Evolutionary conservation across 2,329 filamentous ascomycete species (phyloP).

Genomic region (Scortechinia acanthostroma): DNA sequence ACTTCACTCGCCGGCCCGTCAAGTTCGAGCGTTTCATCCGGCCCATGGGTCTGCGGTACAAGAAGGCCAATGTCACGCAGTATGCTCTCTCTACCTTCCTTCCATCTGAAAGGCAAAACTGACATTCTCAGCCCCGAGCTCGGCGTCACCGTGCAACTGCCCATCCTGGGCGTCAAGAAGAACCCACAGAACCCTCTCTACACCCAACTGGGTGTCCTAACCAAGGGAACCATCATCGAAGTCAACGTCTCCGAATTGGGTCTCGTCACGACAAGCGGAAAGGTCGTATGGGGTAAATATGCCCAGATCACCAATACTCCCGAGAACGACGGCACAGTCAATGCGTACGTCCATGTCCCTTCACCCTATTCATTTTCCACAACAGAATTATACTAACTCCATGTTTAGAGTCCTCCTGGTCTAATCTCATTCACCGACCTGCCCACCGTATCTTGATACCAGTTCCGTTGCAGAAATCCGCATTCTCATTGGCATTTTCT

Average conservation of each 20-base stretch:
- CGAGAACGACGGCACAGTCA: constrained; percentile 57
- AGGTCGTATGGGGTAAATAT: constrained; percentile 86
- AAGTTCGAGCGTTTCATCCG: constrained; percentile 71
- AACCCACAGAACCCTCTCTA: constrained; percentile 80
- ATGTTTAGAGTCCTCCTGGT: neutral
- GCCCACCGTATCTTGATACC: no score
- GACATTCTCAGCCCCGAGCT: constrained; percentile 67
- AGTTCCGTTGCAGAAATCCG: no score
- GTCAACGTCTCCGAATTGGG: constrained; percentile 91
- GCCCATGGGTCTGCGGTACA: constrained; percentile 73
- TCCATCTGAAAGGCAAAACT: constrained; percentile 42
- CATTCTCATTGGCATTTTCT: no score
- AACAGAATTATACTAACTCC: no score
- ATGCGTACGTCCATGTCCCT: constrained; percentile 28
- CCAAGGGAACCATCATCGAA: constrained; percentile 78
- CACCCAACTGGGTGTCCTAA: constrained; percentile 84
- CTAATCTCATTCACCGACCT: no score
- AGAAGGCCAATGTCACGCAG: constrained; percentile 63
- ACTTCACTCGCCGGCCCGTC: constrained; percentile 83
- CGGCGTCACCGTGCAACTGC: constrained; percentile 79
- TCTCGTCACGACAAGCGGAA: constrained; percentile 81
- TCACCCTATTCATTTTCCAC: neutral
- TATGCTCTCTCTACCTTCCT: constrained; percentile 18
- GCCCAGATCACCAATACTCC: constrained; percentile 60
- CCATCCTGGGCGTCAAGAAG: constrained; percentile 63